These are phyloP conservation scores for Hevea brasiliensis DNA, from an alignment of 345 rosid species.

Conservation along the genomic window DNA sequence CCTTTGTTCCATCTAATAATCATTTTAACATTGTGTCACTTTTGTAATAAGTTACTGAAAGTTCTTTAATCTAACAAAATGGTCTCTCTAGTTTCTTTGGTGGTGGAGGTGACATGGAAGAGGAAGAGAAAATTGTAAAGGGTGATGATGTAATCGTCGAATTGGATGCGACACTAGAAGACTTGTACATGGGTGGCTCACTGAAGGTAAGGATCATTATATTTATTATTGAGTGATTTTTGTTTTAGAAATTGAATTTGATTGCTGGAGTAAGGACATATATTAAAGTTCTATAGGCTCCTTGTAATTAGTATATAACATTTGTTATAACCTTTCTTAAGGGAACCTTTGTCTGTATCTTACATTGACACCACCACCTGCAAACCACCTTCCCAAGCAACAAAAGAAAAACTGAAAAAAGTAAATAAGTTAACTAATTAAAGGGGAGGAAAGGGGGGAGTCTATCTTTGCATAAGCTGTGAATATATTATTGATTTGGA, in stretches of 20 bases:
- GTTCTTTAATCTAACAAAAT: background rate
- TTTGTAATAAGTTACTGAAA: background rate
- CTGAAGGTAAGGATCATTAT: constrained; percentile 58
- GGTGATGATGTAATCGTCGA: constrained; percentile 98
- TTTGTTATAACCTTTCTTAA: background rate
- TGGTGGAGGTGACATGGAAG: constrained; percentile 77
- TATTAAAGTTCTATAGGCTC: no score
- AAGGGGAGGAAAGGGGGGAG: no score
- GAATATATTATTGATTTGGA: background rate
- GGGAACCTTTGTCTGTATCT: background rate
- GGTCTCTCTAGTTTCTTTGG: constrained; percentile 66
- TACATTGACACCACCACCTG: background rate
- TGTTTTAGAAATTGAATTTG: constrained; percentile 2
- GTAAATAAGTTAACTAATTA: background rate
- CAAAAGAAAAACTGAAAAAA: background rate
- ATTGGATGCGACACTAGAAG: constrained; percentile 89
- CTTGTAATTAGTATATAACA: no score
- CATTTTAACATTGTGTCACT: background rate
- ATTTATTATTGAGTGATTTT: background rate
- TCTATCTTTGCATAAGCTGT: background rate
- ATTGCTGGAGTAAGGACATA: background rate
- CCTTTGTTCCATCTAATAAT: background rate
- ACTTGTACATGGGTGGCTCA: constrained; percentile 96
- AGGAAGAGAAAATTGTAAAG: constrained; percentile 83
- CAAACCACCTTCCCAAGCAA: background rate